Evolutionary conservation across 371 early-diverging fungal species (phyloP), one percentile per base, ranked within the genome.

Genomic region (Mucor circinelloides): DNA sequence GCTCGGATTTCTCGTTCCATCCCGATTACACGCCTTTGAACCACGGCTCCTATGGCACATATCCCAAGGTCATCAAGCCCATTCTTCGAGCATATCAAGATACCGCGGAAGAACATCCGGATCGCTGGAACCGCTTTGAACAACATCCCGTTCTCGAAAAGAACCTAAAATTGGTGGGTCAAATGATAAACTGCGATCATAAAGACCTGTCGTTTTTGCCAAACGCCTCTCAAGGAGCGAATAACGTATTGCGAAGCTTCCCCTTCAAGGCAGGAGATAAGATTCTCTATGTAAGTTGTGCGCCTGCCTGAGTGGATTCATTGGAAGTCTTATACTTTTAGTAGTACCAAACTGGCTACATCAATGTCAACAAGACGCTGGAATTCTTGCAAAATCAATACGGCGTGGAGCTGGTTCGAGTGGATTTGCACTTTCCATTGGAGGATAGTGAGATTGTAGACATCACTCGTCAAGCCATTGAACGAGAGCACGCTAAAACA

Each of bases 251-350:
- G 32, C 69, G 85, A 46, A 82, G 83, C 28, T 68, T 81, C 27
- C 76, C 75, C 7, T 82, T 84, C 63, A 63, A 57, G 6, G 70
- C 74, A 13, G 85, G 85, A 1, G 85, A 84, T 44, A 77, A 78
- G 31, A 73, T 84, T 10, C 56, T 77, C 30, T 66, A 57, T 54
- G 69, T 71, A 70, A 34, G 70, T 52, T n/a, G n/a, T n/a, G n/a
- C n/a, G n/a, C n/a, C n/a, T n/a, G n/a, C n/a, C n/a, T n/a, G n/a
- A n/a, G n/a, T n/a, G n/a, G n/a, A n/a, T n/a, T n/a, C n/a, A n/a
- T n/a, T n/a, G n/a, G n/a, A n/a, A n/a, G n/a, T n/a, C n/a, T n/a
- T n/a, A n/a, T n/a, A n/a, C n/a, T n/a, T n/a, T 21, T 21, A 27
- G 1, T 64, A 75, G 75, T 67, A 69, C 25, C 68, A 67, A 23